These are phyloP conservation scores for Xylaria sp. DNA, from an alignment of 2,329 filamentous ascomycete genomes.

Conservation along the genomic window DNA sequence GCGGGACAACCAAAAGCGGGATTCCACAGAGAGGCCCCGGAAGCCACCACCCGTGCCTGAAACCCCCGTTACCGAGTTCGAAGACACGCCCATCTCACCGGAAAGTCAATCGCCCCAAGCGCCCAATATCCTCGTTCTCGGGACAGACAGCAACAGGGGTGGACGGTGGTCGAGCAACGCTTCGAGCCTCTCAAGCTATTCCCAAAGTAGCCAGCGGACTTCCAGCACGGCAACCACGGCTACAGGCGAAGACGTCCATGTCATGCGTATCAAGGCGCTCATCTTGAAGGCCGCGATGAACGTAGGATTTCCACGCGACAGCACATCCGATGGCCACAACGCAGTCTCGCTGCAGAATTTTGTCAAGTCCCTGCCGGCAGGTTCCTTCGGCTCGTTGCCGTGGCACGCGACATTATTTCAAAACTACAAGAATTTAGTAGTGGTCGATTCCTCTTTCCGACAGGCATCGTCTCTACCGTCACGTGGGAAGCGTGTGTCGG, in stretches of 20 bases:
- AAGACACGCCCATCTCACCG: constrained; percentile 85
- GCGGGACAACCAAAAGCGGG: constrained; percentile 62
- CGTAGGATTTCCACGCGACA: constrained; percentile 76
- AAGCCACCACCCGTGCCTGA: constrained; percentile 72
- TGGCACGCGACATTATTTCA: constrained; percentile 78
- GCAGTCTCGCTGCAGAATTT: constrained; percentile 74
- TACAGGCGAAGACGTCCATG: constrained; percentile 76
- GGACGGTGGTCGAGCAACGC: constrained; percentile 85
- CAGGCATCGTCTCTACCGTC: constrained; percentile 63
- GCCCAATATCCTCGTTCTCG: constrained; percentile 89
- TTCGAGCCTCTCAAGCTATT: constrained; percentile 82
- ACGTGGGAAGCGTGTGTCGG: constrained; percentile 68
- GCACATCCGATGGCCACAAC: constrained; percentile 53
- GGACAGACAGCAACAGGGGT: constrained; percentile 70
- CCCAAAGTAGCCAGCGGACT: constrained; percentile 72
- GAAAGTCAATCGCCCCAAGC: constrained; percentile 79
- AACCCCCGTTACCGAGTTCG: constrained; percentile 94
- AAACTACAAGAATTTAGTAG: constrained; percentile 82
- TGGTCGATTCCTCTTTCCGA: constrained; percentile 75
- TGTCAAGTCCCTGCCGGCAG: constrained; percentile 77
- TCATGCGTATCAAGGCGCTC: constrained; percentile 80
- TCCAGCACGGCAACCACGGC: constrained; percentile 77
- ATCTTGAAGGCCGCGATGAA: constrained; percentile 88
- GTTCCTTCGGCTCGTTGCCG: constrained; percentile 78
- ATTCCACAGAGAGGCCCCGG: constrained; percentile 60